A percentile compares a stretch with the other conserved stretches of the same genome.
Evolutionary conservation across 1,284 basidiomycete genomes (phyloP).

Genomic region (Apiotrichum mycotoxinovorans): DNA sequence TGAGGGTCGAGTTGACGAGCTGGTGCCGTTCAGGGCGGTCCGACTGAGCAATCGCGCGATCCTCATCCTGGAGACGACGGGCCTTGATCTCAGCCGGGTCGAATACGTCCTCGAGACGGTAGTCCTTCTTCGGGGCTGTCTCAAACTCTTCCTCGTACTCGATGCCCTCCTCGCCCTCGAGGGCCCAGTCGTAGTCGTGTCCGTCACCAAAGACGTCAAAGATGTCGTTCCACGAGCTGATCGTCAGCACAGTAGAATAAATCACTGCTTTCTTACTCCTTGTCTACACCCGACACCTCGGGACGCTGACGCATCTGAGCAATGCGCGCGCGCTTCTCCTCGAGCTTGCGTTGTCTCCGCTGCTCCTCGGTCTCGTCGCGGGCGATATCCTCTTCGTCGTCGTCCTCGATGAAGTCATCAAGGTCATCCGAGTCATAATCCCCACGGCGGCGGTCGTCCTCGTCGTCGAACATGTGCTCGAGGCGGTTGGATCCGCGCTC

Average conservation of each 20-base stretch:
- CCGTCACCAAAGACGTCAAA: constrained; percentile 97
- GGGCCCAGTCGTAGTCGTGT: constrained; percentile 92
- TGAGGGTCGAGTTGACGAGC: constrained; percentile 79
- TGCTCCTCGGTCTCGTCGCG: constrained; percentile 69
- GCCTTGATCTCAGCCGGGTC: constrained; percentile 95
- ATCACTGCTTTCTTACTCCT: constrained; percentile 60
- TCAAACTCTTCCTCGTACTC: constrained; percentile 65
- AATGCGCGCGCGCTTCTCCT: constrained; percentile 64
- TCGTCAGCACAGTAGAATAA: not conserved
- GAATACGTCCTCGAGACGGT: constrained; percentile 91
- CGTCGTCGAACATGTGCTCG: constrained; percentile 47
- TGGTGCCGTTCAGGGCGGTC: constrained; percentile 98
- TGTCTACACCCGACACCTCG: constrained; percentile 79
- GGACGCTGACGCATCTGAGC: constrained; percentile 65
- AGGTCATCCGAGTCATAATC: constrained; percentile 56
- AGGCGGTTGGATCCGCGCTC: constrained; percentile 45
- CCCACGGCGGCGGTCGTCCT: constrained; percentile 32
- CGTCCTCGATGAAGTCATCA: constrained; percentile 87
- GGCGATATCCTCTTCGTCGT: constrained; percentile 57
- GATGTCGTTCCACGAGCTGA: constrained; percentile 95
- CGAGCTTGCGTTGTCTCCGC: constrained; percentile 68
- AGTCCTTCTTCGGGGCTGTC: constrained; percentile 60
- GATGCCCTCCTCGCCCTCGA: constrained; percentile 66
- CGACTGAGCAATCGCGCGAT: constrained; percentile 82
- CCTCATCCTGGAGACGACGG: constrained; percentile 87